These are phyloP conservation scores for Aleurites moluccanus DNA, from an alignment of 441 rosid genomes.

Conservation along the genomic window DNA sequence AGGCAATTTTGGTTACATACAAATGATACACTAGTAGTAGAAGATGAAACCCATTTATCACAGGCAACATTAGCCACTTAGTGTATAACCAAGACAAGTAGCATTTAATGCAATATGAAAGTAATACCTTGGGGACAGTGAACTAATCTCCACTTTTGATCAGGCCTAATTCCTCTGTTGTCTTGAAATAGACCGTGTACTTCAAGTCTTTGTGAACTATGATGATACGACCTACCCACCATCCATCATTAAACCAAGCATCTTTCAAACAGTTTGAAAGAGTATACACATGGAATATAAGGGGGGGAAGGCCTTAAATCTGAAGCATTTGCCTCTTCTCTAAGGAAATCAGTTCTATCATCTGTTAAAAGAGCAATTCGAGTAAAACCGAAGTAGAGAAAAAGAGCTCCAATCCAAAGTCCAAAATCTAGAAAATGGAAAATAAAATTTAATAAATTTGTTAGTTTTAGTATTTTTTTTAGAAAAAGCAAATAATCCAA, in stretches of 20 bases:
- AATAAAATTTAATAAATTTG: no score
- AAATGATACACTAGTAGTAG: background rate
- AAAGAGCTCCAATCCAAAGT: no score
- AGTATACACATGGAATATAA: slow-evolving; percentile 20
- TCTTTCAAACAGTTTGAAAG: slow-evolving; percentile 49
- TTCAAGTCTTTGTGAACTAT: slow-evolving; percentile 44
- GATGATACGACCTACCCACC: slow-evolving; percentile 69
- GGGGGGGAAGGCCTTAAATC: slow-evolving; percentile 68
- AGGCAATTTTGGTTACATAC: background rate
- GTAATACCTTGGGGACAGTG: slow-evolving; percentile 28
- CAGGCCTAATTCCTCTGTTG: slow-evolving; percentile 57
- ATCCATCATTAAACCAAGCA: slow-evolving; percentile 77
- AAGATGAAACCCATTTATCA: background rate
- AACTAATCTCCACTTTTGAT: slow-evolving; percentile 73
- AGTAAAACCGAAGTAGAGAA: no score
- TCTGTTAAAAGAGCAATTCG: slow-evolving; percentile 63
- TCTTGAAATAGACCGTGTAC: slow-evolving; percentile 48
- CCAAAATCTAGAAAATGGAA: no score
- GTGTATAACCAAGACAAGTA: no score
- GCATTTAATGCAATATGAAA: background rate
- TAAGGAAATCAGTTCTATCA: slow-evolving; percentile 55
- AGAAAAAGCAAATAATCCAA: no score
- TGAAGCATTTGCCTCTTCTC: slow-evolving; percentile 48
- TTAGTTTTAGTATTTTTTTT: no score
- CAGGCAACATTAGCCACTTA: background rate